Percentiles rank a stretch among this genome's conserved stretches.
These are phyloP conservation scores for Neopestalotiopsis rosae DNA, from an alignment of 2,329 filamentous ascomycete species.

Conservation along the genomic window DNA sequence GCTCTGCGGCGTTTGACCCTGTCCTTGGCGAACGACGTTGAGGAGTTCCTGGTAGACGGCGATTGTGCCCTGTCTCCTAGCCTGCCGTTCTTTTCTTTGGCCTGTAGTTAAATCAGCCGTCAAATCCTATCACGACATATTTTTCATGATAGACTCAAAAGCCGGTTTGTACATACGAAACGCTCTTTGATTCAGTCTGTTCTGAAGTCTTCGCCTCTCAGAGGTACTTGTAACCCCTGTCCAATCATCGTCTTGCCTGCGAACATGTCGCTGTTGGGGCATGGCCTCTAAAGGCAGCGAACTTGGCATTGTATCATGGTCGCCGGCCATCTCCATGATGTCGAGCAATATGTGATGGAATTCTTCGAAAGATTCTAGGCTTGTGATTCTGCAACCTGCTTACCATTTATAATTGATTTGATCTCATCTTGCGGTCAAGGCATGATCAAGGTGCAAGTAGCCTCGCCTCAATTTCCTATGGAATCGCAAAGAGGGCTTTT, in stretches of 20 bases:
- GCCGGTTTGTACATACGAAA: conserved; percentile 32
- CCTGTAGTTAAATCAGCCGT: not conserved
- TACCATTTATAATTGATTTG: not conserved
- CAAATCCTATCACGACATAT: not conserved
- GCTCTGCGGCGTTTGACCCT: not conserved
- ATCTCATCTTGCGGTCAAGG: not conserved
- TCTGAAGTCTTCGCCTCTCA: conserved; percentile 40
- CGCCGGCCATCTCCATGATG: not conserved
- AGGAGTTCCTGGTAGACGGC: not conserved
- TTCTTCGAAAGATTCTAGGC: not conserved
- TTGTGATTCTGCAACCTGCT: conserved; percentile 7
- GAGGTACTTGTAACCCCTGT: conserved; percentile 36
- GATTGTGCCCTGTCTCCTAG: not conserved
- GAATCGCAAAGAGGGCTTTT: not conserved
- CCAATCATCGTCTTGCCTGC: conserved; percentile 36
- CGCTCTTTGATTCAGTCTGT: conserved; percentile 40
- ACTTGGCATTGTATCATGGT: not conserved
- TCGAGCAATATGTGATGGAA: not conserved
- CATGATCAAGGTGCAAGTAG: not conserved
- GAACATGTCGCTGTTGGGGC: conserved; percentile 10
- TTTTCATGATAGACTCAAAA: not conserved
- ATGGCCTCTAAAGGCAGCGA: not conserved
- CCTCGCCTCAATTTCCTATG: not conserved
- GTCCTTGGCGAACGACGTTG: not conserved
- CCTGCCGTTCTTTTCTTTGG: not conserved